Percentiles rank a stretch among this genome's conserved stretches.
Conservation (phyloP, 2,329 filamentous ascomycete species). For the Sordariomycetes sp. region DNA sequence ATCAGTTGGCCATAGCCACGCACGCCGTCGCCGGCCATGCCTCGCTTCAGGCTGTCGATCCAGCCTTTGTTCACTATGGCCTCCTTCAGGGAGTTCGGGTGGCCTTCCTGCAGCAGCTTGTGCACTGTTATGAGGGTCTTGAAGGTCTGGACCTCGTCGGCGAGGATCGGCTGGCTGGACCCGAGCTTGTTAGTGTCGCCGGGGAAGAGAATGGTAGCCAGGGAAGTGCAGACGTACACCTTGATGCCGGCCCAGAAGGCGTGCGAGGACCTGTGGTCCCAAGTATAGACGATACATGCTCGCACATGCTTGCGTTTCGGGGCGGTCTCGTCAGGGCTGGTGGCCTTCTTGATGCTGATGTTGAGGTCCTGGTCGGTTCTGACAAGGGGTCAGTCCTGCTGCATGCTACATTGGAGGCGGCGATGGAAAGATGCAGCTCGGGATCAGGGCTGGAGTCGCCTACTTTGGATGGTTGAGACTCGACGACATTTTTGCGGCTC, state of each 20-base stretch:
- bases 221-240: conserved; percentile 55
- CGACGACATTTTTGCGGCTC: neutral
- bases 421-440: too few species aligned
- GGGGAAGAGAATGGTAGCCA: too few species aligned
- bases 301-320: conserved; percentile 88
- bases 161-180: conserved; percentile 82
- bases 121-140: conserved; percentile 96
- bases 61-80: conserved; percentile 81
- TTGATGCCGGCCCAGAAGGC: conserved; percentile 99
- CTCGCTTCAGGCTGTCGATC: conserved; percentile 86
- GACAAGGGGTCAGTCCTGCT: neutral
- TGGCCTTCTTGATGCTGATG: conserved; percentile 62
- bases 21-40: conserved; percentile 71
- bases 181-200: conserved; percentile 1
- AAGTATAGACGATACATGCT: conserved; percentile 96
- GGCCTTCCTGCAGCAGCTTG: conserved; percentile 94
- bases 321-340: conserved; percentile 56
- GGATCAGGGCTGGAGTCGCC: neutral
- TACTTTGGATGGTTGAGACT: neutral
- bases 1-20: conserved; percentile 89
- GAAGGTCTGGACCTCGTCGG: conserved; percentile 97
- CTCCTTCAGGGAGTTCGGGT: conserved; percentile 77
- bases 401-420: neutral
- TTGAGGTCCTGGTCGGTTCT: conserved; percentile 60
- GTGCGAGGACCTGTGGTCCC: conserved; percentile 93